Percentiles rank a stretch among this genome's conserved stretches.
phyloP scores from a whole-genome alignment of 2,329 filamentous ascomycete genomes.

The Saccharata proteae region DNA sequence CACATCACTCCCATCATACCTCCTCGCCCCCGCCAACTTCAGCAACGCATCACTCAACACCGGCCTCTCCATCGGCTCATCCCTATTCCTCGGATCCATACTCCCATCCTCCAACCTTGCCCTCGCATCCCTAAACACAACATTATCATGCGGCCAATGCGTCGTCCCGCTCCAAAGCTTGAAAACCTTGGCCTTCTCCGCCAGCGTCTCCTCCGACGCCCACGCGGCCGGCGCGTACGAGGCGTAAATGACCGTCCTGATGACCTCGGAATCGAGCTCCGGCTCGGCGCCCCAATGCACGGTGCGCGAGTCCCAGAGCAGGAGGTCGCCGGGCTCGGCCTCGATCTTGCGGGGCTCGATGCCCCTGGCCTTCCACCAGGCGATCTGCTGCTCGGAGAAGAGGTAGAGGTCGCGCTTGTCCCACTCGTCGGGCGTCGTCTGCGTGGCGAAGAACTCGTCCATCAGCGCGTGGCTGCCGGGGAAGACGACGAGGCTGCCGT shows the following conservation, averaged over 20 bases:
- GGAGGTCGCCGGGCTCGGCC: conserved; percentile 32
- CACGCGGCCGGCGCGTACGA: conserved; percentile 11
- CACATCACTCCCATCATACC: conserved; percentile 7
- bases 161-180: conserved; percentile 9
- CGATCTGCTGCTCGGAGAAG: conserved; percentile 21
- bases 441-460: conserved; percentile 21
- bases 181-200: conserved; percentile 11
- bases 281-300: conserved; percentile 8
- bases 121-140: conserved; percentile 1
- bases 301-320: conserved; percentile 36
- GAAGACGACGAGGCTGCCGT: conserved; percentile 26
- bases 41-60: conserved; percentile 3
- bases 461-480: conserved; percentile 19
- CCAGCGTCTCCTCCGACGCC: conserved; percentile 7
- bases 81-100: conserved; percentile 4
- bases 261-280: conserved; percentile 5
- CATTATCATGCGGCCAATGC: conserved; percentile 8
- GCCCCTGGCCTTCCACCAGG: conserved; percentile 31
- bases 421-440: conserved; percentile 22
- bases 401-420: conserved; percentile 12
- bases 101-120: conserved; percentile 1
- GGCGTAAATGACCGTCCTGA: conserved; percentile 8
- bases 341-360: conserved; percentile 28
- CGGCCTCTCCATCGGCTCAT: conserved; percentile 4
- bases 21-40: conserved; percentile 6